Conservation (phyloP, 192 early-diverging fungal genomes). For the Coemansia aciculifera region DNA sequence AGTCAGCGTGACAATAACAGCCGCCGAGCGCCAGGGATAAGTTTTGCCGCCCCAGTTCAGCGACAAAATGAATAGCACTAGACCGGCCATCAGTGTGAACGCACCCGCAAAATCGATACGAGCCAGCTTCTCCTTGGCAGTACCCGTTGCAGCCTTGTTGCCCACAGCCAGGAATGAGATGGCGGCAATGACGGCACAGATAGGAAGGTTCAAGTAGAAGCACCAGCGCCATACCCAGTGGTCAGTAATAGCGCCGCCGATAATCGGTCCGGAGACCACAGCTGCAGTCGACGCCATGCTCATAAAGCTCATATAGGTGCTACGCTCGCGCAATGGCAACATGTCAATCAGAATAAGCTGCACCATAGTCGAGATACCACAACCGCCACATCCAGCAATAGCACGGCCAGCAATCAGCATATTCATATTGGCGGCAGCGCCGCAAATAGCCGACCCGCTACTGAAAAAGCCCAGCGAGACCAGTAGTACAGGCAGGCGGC, state of each 20-base stretch:
- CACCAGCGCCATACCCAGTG: conserved; percentile 52
- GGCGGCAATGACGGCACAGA: conserved; percentile 44
- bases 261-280: conserved; percentile 56
- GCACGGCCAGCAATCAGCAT: conserved; percentile 67
- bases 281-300: conserved; percentile 57
- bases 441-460: conserved; percentile 55
- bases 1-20: conserved; percentile 48
- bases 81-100: conserved; percentile 54
- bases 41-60: conserved; percentile 72
- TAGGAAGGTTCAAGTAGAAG: conserved; percentile 61
- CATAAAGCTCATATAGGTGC: conserved; percentile 61
- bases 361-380: conserved; percentile 62
- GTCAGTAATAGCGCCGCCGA: conserved; percentile 60
- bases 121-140: conserved; percentile 51
- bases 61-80: conserved; percentile 65
- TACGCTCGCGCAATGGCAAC: conserved; percentile 58
- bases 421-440: conserved; percentile 58
- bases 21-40: conserved; percentile 65
- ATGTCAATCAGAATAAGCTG: conserved; percentile 69
- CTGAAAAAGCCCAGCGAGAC: conserved; percentile 57
- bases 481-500: conserved; percentile 58
- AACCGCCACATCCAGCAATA: conserved; percentile 65
- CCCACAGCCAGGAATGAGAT: conserved; percentile 25
- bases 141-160: conserved; percentile 12
- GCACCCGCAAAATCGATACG: conserved; percentile 68